Percentiles rank a stretch among this genome's conserved stretches.
phyloP scores from a whole-genome alignment of 305 asterid genomes.

The Fraxinus greggii region DNA sequence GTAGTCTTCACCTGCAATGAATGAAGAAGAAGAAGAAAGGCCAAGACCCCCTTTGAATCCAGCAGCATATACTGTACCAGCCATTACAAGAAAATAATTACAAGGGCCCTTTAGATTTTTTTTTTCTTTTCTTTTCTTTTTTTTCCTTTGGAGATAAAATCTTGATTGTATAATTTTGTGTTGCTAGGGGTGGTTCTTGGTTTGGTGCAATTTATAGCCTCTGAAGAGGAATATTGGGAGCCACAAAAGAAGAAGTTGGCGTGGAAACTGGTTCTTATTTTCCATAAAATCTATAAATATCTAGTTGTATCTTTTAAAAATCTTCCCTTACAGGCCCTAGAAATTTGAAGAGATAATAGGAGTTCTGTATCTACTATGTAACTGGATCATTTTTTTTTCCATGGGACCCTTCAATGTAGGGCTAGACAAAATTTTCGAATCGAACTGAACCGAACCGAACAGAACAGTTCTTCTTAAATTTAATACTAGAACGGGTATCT shows the following conservation, averaged over 20 bases:
- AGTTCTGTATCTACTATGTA: constrained; percentile 27
- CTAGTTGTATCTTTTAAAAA: constrained; percentile 8
- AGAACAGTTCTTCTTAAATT: no score
- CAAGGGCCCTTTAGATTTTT: not conserved
- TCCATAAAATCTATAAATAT: not conserved
- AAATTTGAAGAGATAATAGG: constrained; percentile 24
- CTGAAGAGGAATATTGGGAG: constrained; percentile 21
- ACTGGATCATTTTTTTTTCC: constrained; percentile 23
- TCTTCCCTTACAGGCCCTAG: constrained; percentile 10
- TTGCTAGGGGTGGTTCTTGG: constrained; percentile 12
- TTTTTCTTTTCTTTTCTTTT: not conserved
- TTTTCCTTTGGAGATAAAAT: constrained; percentile 6
- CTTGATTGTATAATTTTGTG: not conserved
- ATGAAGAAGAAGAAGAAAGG: constrained; percentile 20
- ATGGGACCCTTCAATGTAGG: constrained; percentile 4
- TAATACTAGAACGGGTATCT: no score
- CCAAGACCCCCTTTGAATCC: constrained; percentile 65
- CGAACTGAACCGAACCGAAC: no score
- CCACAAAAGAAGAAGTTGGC: constrained; percentile 39
- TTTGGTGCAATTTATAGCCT: constrained; percentile 7
- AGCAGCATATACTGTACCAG: constrained; percentile 55
- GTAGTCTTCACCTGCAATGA: constrained; percentile 55
- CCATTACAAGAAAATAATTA: constrained; percentile 26
- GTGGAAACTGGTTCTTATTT: constrained; percentile 17
- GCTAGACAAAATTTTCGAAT: no score